These are phyloP conservation scores for Penicillium sp. DNA, from an alignment of 2,329 filamentous ascomycete species.

Conservation along the genomic window DNA sequence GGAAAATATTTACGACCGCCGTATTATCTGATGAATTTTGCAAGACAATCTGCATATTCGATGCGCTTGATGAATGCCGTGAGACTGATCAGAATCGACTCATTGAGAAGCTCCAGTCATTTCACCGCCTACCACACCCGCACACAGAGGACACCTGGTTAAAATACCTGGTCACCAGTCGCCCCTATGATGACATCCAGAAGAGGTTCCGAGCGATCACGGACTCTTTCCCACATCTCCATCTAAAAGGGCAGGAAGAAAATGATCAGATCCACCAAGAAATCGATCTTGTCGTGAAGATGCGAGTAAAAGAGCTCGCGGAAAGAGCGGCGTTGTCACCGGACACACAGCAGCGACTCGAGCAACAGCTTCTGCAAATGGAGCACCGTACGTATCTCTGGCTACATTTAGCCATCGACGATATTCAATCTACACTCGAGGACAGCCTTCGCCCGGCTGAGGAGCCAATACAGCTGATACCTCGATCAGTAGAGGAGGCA, in stretches of 20 bases:
- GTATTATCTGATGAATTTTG: not conserved
- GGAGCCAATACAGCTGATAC: conserved; percentile 10
- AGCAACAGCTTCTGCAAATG: conserved; percentile 18
- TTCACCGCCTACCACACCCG: not conserved
- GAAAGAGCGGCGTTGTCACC: not conserved
- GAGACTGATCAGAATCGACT: conserved; percentile 4
- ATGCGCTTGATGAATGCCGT: conserved; percentile 12
- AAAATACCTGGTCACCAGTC: conserved; percentile 22
- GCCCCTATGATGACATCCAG: conserved; percentile 17
- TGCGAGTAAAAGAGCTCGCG: conserved; percentile 10
- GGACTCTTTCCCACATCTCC: conserved; percentile 6
- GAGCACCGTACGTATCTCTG: conserved; percentile 23
- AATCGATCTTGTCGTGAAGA: conserved; percentile 15
- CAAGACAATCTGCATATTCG: conserved; percentile 11
- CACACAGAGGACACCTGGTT: not conserved
- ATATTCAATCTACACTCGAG: conserved; percentile 7
- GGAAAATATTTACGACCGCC: conserved; percentile 12
- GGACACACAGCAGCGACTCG: conserved; percentile 1
- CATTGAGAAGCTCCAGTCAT: conserved; percentile 10
- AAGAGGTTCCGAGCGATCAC: conserved; percentile 5
- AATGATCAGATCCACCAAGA: conserved; percentile 16
- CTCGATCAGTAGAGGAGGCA: conserved; percentile 11
- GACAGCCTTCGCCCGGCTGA: conserved; percentile 9
- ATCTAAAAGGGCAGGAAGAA: conserved; percentile 14
- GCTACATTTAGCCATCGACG: conserved; percentile 20